These are phyloP conservation scores for Hirsutella thompsonii DNA, from an alignment of 2,329 filamentous ascomycete genomes.

Conservation along the genomic window DNA sequence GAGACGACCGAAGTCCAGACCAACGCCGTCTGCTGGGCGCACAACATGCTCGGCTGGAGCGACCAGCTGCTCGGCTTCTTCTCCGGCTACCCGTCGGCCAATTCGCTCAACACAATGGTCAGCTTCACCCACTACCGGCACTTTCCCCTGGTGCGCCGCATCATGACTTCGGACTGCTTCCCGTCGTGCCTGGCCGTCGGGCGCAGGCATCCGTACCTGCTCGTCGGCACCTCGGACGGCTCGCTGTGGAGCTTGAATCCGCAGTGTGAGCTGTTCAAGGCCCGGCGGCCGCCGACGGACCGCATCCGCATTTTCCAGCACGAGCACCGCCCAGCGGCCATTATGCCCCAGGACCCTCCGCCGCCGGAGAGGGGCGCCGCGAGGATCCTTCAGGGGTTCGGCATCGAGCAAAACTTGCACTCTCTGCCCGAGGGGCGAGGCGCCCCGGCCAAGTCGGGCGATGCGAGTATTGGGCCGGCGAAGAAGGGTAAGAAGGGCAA, in stretches of 20 bases:
- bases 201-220: slow-evolving; percentile 36
- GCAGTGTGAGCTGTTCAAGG: slow-evolving; percentile 22
- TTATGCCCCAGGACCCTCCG: slow-evolving; percentile 15
- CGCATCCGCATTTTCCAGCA: slow-evolving; percentile 35
- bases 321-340: slow-evolving; percentile 30
- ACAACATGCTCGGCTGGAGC: slow-evolving; percentile 39
- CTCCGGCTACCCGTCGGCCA: slow-evolving; percentile 36
- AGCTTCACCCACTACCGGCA: slow-evolving; percentile 39
- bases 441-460: slow-evolving; percentile 10
- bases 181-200: slow-evolving; percentile 37
- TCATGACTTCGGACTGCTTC: slow-evolving; percentile 36
- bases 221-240: slow-evolving; percentile 41
- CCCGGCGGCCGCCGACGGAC: slow-evolving; percentile 18
- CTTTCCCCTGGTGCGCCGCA: slow-evolving; percentile 38
- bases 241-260: slow-evolving; percentile 34
- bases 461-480: slow-evolving; percentile 6
- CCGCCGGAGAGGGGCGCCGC: slow-evolving; percentile 28
- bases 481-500: slow-evolving; percentile 23
- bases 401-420: slow-evolving; percentile 35
- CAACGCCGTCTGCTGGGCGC: slow-evolving; percentile 36
- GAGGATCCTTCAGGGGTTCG: slow-evolving; percentile 39
- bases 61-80: slow-evolving; percentile 43
- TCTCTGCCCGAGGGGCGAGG: slow-evolving; percentile 26
- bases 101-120: slow-evolving; percentile 37
- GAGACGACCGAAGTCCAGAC: slow-evolving; percentile 41